Percentiles rank a stretch among this genome's conserved stretches.
phyloP scores from a whole-genome alignment of 805 yeast genomes.

The Ogataea angusta region DNA sequence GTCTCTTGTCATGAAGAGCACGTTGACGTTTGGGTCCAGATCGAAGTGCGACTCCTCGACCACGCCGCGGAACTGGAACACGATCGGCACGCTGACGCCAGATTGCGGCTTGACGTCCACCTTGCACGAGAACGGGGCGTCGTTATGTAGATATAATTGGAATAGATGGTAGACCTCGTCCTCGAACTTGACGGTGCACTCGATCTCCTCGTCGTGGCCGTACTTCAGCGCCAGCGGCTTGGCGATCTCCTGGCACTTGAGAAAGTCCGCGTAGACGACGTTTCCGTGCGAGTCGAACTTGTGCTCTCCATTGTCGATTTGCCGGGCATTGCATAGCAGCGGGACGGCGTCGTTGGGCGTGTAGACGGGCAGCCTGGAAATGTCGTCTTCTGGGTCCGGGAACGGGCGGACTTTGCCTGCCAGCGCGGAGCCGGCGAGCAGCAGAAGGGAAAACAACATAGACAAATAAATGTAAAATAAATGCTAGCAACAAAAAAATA shows the following conservation, averaged over 20 bases:
- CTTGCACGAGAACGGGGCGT: constrained; percentile 70
- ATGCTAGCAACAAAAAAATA: background rate
- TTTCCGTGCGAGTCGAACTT: constrained; percentile 58
- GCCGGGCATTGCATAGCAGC: constrained; percentile 61
- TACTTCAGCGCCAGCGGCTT: constrained; percentile 54
- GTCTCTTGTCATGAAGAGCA: constrained; percentile 39
- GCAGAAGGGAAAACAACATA: constrained; percentile 2
- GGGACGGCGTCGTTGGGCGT: constrained; percentile 40
- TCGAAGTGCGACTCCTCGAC: constrained; percentile 68
- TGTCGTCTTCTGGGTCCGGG: constrained; percentile 24
- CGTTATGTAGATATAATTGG: constrained; percentile 75
- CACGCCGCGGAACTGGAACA: constrained; percentile 63
- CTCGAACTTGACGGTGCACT: constrained; percentile 58
- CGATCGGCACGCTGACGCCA: constrained; percentile 53
- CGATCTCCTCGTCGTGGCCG: constrained; percentile 47
- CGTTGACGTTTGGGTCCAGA: constrained; percentile 54
- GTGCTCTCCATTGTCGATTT: constrained; percentile 77
- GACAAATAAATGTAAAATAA: background rate
- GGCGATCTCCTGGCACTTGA: constrained; percentile 63
- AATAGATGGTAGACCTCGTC: constrained; percentile 70
- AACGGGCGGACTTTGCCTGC: constrained; percentile 25
- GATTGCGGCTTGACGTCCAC: constrained; percentile 47
- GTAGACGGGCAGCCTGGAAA: constrained; percentile 18
- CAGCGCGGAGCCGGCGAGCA: background rate
- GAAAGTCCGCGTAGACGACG: constrained; percentile 56